Conservation (phyloP, 805 yeast species). For the Wickerhamiella hasegawae region DNA sequence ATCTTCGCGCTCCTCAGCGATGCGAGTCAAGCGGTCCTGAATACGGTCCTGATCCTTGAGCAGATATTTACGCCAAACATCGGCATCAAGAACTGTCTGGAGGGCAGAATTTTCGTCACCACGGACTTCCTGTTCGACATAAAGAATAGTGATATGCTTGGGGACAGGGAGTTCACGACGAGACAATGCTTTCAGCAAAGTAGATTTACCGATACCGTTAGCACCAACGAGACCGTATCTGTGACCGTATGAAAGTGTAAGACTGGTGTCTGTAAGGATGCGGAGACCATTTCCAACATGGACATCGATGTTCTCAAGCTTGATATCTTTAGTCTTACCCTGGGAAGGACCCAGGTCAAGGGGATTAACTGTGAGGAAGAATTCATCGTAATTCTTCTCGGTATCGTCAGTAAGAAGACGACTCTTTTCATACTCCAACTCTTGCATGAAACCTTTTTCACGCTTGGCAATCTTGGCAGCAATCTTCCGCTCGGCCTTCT, state of each 20-base stretch:
- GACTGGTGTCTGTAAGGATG: slow-evolving; percentile 73
- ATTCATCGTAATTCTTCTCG: slow-evolving; percentile 76
- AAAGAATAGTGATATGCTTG: slow-evolving; percentile 85
- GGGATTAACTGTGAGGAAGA: slow-evolving; percentile 90
- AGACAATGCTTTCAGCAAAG: slow-evolving; percentile 76
- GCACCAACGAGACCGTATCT: slow-evolving; percentile 97
- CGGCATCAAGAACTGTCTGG: slow-evolving; percentile 96
- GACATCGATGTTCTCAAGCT: slow-evolving; percentile 80
- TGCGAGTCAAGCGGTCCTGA: slow-evolving; percentile 57
- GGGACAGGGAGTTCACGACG: slow-evolving; percentile 91
- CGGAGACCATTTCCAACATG: slow-evolving; percentile 94
- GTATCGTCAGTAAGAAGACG: slow-evolving; percentile 52
- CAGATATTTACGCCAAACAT: slow-evolving; percentile 93
- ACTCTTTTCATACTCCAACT: slow-evolving; percentile 50
- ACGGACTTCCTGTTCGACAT: slow-evolving; percentile 91
- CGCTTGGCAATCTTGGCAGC: slow-evolving; percentile 94
- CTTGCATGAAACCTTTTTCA: slow-evolving; percentile 19
- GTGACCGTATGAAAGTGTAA: slow-evolving; percentile 79
- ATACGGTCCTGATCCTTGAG: slow-evolving; percentile 47
- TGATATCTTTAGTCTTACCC: slow-evolving; percentile 94
- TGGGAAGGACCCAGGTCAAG: slow-evolving; percentile 49
- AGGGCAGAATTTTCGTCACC: slow-evolving; percentile 88
- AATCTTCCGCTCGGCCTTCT: slow-evolving; percentile 92
- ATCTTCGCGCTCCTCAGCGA: slow-evolving; percentile 50
- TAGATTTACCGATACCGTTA: slow-evolving; percentile 99